These are phyloP conservation scores for Chenopodium quinoa DNA, from an alignment of 148 eudicot genomes.

Conservation along the genomic window DNA sequence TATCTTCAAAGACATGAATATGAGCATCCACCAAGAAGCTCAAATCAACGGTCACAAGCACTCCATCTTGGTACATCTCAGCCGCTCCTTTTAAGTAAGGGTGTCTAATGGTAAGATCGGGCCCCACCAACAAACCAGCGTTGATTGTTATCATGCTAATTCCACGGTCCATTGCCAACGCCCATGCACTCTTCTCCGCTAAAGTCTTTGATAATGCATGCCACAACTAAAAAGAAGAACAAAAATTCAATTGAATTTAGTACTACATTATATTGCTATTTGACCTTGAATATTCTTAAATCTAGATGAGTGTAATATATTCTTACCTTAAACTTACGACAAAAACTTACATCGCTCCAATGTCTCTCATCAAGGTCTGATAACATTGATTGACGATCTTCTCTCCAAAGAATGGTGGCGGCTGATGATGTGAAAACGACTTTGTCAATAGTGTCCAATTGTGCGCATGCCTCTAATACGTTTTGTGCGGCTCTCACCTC, in stretches of 20 bases:
- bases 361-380: conserved; percentile 45
- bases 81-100: conserved; percentile 75
- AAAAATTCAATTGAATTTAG: too few relatives aligned
- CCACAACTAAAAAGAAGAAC: conserved; percentile 49
- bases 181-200: conserved; percentile 81
- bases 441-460: conserved; percentile 52
- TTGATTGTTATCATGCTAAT: conserved; percentile 61
- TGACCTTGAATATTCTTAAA: too few relatives aligned
- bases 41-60: conserved; percentile 52
- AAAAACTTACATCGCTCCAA: conserved; percentile 59
- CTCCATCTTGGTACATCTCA: conserved; percentile 72
- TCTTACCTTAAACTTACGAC: conserved; percentile 59
- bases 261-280: too few relatives aligned
- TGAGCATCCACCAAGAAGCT: conserved; percentile 53
- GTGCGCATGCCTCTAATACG: conserved; percentile 78
- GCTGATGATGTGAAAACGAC: conserved; percentile 66
- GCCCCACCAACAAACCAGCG: conserved; percentile 46
- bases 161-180: conserved; percentile 71
- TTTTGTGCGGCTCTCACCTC: conserved; percentile 72
- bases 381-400: conserved; percentile 31
- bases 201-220: conserved; percentile 61
- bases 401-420: conserved; percentile 59
- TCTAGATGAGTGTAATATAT: too few relatives aligned
- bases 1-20: conserved; percentile 50
- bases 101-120: conserved; percentile 39